Conservation (phyloP, 1,284 basidiomycete genomes). For the Papiliotrema nemorosa region DNA sequence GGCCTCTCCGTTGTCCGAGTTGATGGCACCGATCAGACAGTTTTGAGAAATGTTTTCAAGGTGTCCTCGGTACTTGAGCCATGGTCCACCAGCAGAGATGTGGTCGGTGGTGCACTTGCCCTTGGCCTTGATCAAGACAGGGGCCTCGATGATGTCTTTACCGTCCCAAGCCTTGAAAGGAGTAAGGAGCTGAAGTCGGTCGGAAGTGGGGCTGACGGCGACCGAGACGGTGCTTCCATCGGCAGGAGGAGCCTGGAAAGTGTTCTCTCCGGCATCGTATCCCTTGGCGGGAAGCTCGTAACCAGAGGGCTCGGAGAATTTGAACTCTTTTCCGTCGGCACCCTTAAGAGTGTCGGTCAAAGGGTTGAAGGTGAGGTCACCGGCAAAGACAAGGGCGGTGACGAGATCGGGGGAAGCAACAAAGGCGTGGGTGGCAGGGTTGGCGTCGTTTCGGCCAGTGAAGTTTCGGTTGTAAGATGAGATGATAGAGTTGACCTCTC, state of each 20-base stretch:
- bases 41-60: slow-evolving; percentile 96
- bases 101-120: slow-evolving; percentile 99
- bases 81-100: slow-evolving; percentile 91
- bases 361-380: slow-evolving; percentile 89
- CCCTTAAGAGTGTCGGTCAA: slow-evolving; percentile 74
- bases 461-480: slow-evolving; percentile 98
- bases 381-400: slow-evolving; percentile 95
- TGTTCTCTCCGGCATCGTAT: slow-evolving; percentile 75
- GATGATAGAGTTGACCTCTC: slow-evolving; percentile 92
- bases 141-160: slow-evolving; percentile 70
- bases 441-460: slow-evolving; percentile 96
- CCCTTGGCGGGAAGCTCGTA: slow-evolving; percentile 79
- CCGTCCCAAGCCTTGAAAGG: slow-evolving; percentile 74
- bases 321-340: slow-evolving; percentile 78
- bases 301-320: slow-evolving; percentile 78
- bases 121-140: slow-evolving; percentile 82
- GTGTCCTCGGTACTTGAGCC: slow-evolving; percentile 96
- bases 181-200: slow-evolving; percentile 79
- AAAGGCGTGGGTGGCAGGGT: slow-evolving; percentile 72
- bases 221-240: slow-evolving; percentile 76
- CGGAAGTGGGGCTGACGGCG: slow-evolving; percentile 72
- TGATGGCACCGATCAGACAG: slow-evolving; percentile 75
- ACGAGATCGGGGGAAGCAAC: slow-evolving; percentile 95
- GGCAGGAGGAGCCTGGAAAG: slow-evolving; percentile 70
- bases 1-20: slow-evolving; percentile 86